These are phyloP conservation scores for Pestalotiopsis fici DNA, from an alignment of 2,329 filamentous ascomycete species.

Conservation along the genomic window DNA sequence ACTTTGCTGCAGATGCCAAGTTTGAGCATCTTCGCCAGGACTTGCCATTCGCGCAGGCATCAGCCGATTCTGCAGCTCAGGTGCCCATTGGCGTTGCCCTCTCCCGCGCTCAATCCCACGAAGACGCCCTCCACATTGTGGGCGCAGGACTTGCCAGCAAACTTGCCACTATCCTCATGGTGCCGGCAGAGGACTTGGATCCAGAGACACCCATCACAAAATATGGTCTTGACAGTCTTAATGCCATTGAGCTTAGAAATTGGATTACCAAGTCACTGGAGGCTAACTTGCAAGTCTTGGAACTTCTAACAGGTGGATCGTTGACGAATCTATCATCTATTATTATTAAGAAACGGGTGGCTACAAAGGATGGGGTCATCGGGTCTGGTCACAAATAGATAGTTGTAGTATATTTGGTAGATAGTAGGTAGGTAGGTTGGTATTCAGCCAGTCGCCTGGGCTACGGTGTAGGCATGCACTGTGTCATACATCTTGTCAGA, in stretches of 20 bases:
- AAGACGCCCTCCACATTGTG: conserved; percentile 45
- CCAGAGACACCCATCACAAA: conserved; percentile 37
- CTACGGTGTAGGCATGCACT: background rate
- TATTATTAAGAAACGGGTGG: conserved; percentile 3
- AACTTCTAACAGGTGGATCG: conserved; percentile 52
- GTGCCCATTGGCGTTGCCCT: conserved; percentile 32
- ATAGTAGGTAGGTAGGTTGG: background rate
- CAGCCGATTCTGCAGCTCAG: conserved; percentile 27
- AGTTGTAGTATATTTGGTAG: background rate
- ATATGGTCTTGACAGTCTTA: conserved; percentile 47
- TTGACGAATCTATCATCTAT: conserved; percentile 6
- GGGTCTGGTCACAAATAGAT: background rate
- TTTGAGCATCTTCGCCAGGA: conserved; percentile 49
- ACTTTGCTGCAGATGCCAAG: conserved; percentile 56
- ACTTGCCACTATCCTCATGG: conserved; percentile 48
- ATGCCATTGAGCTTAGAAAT: conserved; percentile 52
- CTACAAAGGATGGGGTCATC: background rate
- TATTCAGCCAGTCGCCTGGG: too few relatives aligned
- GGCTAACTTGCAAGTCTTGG: conserved; percentile 54
- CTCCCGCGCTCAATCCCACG: conserved; percentile 40
- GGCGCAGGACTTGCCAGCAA: conserved; percentile 47
- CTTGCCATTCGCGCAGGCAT: conserved; percentile 32
- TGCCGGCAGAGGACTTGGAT: conserved; percentile 49
- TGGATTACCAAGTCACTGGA: conserved; percentile 51
- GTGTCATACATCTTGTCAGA: too few relatives aligned